Evolutionary conservation across 2,329 filamentous ascomycete species (phyloP).

Genomic region (Diaporthe velutina): DNA sequence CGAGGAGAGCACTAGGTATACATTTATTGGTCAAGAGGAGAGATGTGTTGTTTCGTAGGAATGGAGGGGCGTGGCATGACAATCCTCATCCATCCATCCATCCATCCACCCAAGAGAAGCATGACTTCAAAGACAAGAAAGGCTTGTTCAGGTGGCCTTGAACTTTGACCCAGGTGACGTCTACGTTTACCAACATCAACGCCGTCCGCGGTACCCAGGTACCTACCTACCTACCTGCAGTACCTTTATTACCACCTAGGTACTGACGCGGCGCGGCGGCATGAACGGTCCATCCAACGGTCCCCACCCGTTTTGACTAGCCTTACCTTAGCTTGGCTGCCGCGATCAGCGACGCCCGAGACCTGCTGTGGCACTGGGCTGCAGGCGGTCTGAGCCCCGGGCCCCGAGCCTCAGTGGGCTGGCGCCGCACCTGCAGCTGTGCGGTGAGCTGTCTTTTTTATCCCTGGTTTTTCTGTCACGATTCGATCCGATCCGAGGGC

Average conservation of each 20-base stretch:
- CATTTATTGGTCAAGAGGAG: not conserved
- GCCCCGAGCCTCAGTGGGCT: conserved; percentile 7
- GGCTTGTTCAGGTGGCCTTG: conserved; percentile 22
- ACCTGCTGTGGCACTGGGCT: conserved; percentile 16
- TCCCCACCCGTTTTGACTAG: conserved; percentile 16
- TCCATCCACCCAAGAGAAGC: not conserved
- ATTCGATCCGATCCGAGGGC: not conserved
- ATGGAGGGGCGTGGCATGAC: not conserved
- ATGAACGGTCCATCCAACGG: conserved; percentile 24
- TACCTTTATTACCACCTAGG: not conserved
- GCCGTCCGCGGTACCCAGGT: not conserved
- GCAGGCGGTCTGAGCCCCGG: conserved; percentile 25
- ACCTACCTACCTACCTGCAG: not conserved
- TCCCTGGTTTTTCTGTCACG: not conserved
- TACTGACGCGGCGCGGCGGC: not conserved
- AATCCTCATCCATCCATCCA: not conserved
- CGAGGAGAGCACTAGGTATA: not conserved
- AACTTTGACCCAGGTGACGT: conserved; percentile 13
- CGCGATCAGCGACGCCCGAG: conserved; percentile 21
- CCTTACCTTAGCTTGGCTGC: conserved; percentile 27
- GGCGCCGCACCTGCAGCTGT: conserved; percentile 32
- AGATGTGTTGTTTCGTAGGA: not conserved
- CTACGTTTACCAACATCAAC: not conserved
- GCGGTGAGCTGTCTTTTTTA: conserved; percentile 33
- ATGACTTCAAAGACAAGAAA: conserved; percentile 1